Base-by-base conservation (phyloP, 2,329 filamentous ascomycete species). In the Fusarium tricinctum region DNA sequence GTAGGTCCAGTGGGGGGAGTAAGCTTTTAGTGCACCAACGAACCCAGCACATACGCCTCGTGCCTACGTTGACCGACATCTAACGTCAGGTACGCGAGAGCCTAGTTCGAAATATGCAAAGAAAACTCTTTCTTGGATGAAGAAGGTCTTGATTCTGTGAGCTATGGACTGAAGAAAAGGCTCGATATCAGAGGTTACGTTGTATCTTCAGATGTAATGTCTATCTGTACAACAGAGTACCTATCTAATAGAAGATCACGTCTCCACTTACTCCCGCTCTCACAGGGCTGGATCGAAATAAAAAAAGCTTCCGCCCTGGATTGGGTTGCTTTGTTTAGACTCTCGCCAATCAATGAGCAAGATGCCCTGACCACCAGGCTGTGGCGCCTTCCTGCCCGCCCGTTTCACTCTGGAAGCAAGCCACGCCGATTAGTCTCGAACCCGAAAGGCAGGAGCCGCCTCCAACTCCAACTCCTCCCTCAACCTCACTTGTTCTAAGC, bases 331-430 rank as follows among this genome's bases (percentile, higher is more conserved):
- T 64, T 64, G 61, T 64, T 52, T 65, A 51, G 28, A 32, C 22
- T n/a, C 4, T 19, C 22, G 15, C 67, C 67, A 69, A 69, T 69
- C 43, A 68, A 6, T 17, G 4, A 2, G 8, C 20, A 6, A 33
- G n/a, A 42, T 26, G 38, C 47, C 67, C 67, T 69, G 67, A 53
- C 22, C 30, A 45, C 23, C 32, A 50, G 63, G 30, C 51, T 60
- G 66, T 70, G 67, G 67, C 66, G 66, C 40, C 56, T 39, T 49
- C 43, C 47, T 66, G 50, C 57, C 66, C 66, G 66, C 66, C 61
- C 56, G 66, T 69, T 62, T 54, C 57, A 55, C 33, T 35, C 33
- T 35, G 33, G 9, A 38, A 63, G 52, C 20, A 49, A 62, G 49
- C 61, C 61, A 64, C 52, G 30, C 26, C 39, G 44, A 67, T 46